Percentiles rank a stretch among this genome's conserved stretches.
phyloP scores from a whole-genome alignment of 345 rosid genomes.

The Tarenaya hassleriana region DNA sequence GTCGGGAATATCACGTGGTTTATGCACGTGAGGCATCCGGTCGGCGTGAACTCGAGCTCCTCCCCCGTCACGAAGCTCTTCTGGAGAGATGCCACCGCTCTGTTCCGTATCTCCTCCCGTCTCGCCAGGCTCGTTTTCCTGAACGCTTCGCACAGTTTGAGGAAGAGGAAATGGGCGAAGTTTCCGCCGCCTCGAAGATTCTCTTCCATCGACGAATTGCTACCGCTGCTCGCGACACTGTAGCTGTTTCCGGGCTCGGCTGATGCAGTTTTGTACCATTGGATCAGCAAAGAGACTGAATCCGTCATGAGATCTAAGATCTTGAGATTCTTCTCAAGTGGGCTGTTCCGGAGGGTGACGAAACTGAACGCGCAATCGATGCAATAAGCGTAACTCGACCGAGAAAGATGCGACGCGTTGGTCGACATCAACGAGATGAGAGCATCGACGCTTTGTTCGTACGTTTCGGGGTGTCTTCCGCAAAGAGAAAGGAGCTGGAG shows the following conservation, averaged over 20 bases:
- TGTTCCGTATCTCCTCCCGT: slow-evolving; percentile 77
- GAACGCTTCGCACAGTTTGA: slow-evolving; percentile 77
- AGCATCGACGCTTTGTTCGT: slow-evolving; percentile 67
- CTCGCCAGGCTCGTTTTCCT: slow-evolving; percentile 72
- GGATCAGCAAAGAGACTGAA: slow-evolving; percentile 41
- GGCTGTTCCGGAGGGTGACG: slow-evolving; percentile 55
- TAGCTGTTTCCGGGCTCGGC: slow-evolving; percentile 38
- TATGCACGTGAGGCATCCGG: slow-evolving; percentile 44
- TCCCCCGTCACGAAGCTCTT: slow-evolving; percentile 50
- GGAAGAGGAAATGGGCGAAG: slow-evolving; percentile 41
- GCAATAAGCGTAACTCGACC: slow-evolving; percentile 53
- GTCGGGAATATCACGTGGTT: slow-evolving; percentile 31
- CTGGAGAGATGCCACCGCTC: slow-evolving; percentile 46
- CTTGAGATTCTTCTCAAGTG: slow-evolving; percentile 62
- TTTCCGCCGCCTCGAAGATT: slow-evolving; percentile 31
- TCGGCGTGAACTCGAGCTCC: slow-evolving; percentile 58
- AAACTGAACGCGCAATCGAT: slow-evolving; percentile 81
- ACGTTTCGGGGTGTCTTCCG: slow-evolving; percentile 64
- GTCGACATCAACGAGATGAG: slow-evolving; percentile 52
- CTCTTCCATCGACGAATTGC: slow-evolving; percentile 41
- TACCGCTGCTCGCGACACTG: slow-evolving; percentile 43
- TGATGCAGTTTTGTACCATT: slow-evolving; percentile 43
- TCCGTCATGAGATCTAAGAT: slow-evolving; percentile 68
- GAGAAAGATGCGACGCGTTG: slow-evolving; percentile 38
- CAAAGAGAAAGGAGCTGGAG: slow-evolving; percentile 63